Base-by-base conservation (phyloP, 2,329 filamentous ascomycete species). In the Penicillium sp. region DNA sequence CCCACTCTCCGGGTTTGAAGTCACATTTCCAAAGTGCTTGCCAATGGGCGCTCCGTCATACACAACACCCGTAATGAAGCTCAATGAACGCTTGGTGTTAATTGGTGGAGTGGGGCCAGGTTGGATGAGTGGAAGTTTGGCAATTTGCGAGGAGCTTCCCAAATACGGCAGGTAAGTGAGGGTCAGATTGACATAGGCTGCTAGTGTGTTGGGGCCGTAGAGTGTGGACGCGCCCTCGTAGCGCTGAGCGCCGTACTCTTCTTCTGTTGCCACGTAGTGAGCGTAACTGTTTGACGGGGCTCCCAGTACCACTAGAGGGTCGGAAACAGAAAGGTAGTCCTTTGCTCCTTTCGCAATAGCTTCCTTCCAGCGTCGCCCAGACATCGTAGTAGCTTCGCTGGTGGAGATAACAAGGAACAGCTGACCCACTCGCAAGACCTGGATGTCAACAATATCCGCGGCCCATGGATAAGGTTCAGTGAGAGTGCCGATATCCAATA, bases 201-300 rank as follows among this genome's bases (percentile, higher is more conserved):
- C 85, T 11, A 97, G 82, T 0, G 91, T 90, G 72, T 92, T 86
- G 2, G 84, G 89, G 0, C 93, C 93, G 71, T 90, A 94, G 2
- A 97, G 84, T 0, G 93, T 97, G 7, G 89, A 93, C 0, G 91
- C 93, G n/a, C 92, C 93, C 76, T 97, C 93, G 75, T 97, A 97
- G 10, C 93, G 87, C 76, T 97, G 93, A 45, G 94, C 80, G 13
- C 78, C 76, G 72, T 94, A 95, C 73, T 96, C 90, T 72, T 95
- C 90, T 29, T 86, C 83, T 0, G 91, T 93, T 1, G 87, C 75
- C 57, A 91, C 85, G 73, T 93, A 93, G 74, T 93, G 90, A 3
- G 90, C 87, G 73, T 97, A 97, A 57, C 85, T 92, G 72, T 97
- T 97, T 50, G 91, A 91, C 0, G 93, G 92, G 0, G 90, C 92